These are phyloP conservation scores for Peterozyma xylosa DNA, from an alignment of 805 yeast species.

Conservation along the genomic window DNA sequence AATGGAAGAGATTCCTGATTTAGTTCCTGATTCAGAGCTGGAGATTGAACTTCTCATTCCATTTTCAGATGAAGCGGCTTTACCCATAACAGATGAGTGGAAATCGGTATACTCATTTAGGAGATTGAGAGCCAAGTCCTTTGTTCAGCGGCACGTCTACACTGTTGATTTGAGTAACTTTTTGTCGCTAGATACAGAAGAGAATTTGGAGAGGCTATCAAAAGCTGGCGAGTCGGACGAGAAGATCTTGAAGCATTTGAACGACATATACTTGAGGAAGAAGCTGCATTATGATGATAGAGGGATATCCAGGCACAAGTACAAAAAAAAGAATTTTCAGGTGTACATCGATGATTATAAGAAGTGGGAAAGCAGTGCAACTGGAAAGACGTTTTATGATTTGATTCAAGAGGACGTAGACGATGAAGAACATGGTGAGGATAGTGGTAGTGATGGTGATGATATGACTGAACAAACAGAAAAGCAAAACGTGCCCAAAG, in stretches of 20 bases:
- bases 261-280: slow-evolving; percentile 18
- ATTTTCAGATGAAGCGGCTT: slow-evolving; percentile 10
- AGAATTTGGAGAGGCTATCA: slow-evolving; percentile 17
- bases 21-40: slow-evolving; percentile 7
- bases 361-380: slow-evolving; percentile 14
- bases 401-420: slow-evolving; percentile 12
- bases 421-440: slow-evolving; percentile 7
- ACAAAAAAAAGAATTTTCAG: slow-evolving; percentile 20
- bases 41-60: neutral
- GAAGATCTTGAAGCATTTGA: slow-evolving; percentile 19
- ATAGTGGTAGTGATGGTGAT: slow-evolving; percentile 8
- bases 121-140: slow-evolving; percentile 9
- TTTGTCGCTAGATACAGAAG: slow-evolving; percentile 17
- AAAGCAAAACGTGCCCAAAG: too few relatives aligned
- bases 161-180: slow-evolving; percentile 25
- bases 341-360: slow-evolving; percentile 22
- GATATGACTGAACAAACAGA: neutral
- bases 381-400: slow-evolving; percentile 19
- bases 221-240: slow-evolving; percentile 15
- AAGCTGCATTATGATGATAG: slow-evolving; percentile 18
- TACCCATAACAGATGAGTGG: slow-evolving; percentile 10
- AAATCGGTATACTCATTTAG: slow-evolving; percentile 1
- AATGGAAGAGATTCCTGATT: slow-evolving; percentile 8
- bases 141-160: slow-evolving; percentile 24
- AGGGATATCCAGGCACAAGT: slow-evolving; percentile 20